These are phyloP conservation scores for Phytopythium montanum DNA, from an alignment of 352 stramenopile genomes.

Conservation along the genomic window DNA sequence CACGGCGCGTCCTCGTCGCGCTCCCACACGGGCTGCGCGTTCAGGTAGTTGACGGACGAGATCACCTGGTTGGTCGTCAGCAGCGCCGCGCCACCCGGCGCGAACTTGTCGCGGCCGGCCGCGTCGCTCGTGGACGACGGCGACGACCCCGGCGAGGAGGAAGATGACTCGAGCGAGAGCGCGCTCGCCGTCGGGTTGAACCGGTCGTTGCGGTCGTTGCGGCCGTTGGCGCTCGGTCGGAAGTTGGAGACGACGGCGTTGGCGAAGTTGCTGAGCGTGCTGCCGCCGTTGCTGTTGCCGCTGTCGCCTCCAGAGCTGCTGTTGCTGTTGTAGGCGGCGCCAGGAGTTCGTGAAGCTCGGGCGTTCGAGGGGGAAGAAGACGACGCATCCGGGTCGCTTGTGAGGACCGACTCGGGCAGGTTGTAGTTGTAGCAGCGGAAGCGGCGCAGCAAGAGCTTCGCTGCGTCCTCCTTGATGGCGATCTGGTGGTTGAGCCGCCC, in stretches of 20 bases:
- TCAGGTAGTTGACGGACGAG: slow-evolving; percentile 55
- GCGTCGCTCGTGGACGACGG: slow-evolving; percentile 17
- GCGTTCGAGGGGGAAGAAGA: slow-evolving; percentile 36
- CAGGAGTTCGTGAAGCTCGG: slow-evolving; percentile 17
- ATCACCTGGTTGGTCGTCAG: slow-evolving; percentile 69
- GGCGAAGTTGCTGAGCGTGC: slow-evolving; percentile 3
- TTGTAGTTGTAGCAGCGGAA: slow-evolving; percentile 87
- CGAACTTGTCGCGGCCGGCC: slow-evolving; percentile 30
- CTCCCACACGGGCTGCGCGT: slow-evolving; percentile 82
- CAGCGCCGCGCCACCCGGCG: slow-evolving; percentile 55
- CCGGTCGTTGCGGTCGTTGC: not conserved
- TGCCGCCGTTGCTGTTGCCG: slow-evolving; percentile 11
- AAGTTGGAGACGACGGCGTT: slow-evolving; percentile 4
- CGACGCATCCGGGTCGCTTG: slow-evolving; percentile 43
- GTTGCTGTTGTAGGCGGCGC: slow-evolving; percentile 8
- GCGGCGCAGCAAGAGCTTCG: slow-evolving; percentile 50
- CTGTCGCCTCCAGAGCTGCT: slow-evolving; percentile 7
- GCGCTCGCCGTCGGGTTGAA: not conserved
- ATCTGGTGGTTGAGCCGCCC: slow-evolving; percentile 66
- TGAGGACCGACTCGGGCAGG: slow-evolving; percentile 46
- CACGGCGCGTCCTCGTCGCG: slow-evolving; percentile 75
- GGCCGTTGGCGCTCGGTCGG: not conserved
- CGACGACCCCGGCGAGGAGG: slow-evolving; percentile 23
- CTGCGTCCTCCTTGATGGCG: slow-evolving; percentile 49
- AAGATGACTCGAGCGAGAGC: slow-evolving; percentile 18